phyloP scores from a whole-genome alignment of 192 early-diverging fungal species.

The Linnemannia zychae region DNA sequence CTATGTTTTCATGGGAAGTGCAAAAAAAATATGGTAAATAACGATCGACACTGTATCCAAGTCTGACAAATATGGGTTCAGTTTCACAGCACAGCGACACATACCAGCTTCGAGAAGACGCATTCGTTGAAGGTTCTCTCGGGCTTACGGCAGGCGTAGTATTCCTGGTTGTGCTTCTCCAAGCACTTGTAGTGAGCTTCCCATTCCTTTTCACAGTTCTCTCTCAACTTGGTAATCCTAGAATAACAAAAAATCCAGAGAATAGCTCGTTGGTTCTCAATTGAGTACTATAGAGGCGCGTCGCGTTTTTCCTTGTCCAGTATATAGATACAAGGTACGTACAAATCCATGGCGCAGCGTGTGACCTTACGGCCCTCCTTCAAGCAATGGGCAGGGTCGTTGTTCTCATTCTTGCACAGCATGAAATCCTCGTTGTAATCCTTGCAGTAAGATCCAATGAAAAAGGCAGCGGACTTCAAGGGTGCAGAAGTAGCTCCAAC shows the following conservation, averaged over 20 bases:
- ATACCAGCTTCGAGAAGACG: conserved; percentile 89
- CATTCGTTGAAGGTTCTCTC: conserved; percentile 90
- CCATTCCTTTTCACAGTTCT: conserved; percentile 90
- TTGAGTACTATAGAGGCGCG: not conserved
- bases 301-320: not conserved
- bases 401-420: conserved; percentile 94
- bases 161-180: conserved; percentile 93
- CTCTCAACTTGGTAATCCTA: conserved; percentile 89
- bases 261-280: not conserved
- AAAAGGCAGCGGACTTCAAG: conserved; percentile 93
- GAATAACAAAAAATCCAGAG: not conserved
- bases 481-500: conserved; percentile 94
- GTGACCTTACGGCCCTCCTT: conserved; percentile 97
- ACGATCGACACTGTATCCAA: not conserved
- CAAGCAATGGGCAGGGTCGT: conserved; percentile 91
- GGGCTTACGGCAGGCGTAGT: conserved; percentile 80
- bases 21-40: not conserved
- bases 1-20: conserved; percentile 18
- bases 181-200: conserved; percentile 93
- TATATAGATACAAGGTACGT: conserved; percentile 33
- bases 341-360: conserved; percentile 91
- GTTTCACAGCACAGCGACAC: conserved; percentile 1
- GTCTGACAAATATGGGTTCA: not conserved
- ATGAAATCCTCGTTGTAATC: conserved; percentile 97
- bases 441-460: conserved; percentile 90